Evolutionary conservation across 192 early-diverging fungal species (phyloP), one percentile per base, ranked within the genome.

Genomic region (Entophlyctis luteolus): DNA sequence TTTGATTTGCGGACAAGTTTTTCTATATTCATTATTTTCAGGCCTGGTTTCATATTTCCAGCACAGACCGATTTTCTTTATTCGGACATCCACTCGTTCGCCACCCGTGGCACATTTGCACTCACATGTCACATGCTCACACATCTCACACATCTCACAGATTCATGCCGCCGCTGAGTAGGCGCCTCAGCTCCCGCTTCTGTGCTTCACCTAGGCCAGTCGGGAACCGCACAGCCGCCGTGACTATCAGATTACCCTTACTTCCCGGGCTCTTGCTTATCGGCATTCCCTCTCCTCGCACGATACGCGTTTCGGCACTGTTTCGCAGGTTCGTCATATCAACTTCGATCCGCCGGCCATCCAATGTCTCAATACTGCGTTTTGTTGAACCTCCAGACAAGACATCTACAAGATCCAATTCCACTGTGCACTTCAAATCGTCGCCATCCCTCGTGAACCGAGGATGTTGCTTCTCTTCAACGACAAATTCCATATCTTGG

Each of bases 401-500:
- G 1, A 93, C 90, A 65, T 97, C 94, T 25, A 85, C 74, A 4
- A 99, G 82, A 1, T 78, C 75, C 29, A 99, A 72, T 22, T 81
- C 72, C 16, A 97, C 59, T 3, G 71, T 75, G 20, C 45, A 38
- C 36, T 68, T 74, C 29, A 99, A 79, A 72, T 95, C 84, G 72
- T 97, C 89, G 38, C 93, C 93, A 4, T 91, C 88, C 37, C 96
- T 90, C 74, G 82, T 95, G 77, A 91, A 96, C 16, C 76, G n/a
- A 18, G 81, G 36, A 72, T 99, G 92, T 18, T 91, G 89, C 75
- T 95, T 96, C 73, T 96, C 93, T 73, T 95, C 91, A 28, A 99
- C 48, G 12, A 94, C 82, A 78, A 99, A 96, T 48, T 91, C 96
- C 62, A 99, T 87, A 72, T 98, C 95, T 73, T 97, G 94, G 2